These are phyloP conservation scores for Zanthoxylum bungeanum DNA, from an alignment of 345 rosid species.

Conservation along the genomic window DNA sequence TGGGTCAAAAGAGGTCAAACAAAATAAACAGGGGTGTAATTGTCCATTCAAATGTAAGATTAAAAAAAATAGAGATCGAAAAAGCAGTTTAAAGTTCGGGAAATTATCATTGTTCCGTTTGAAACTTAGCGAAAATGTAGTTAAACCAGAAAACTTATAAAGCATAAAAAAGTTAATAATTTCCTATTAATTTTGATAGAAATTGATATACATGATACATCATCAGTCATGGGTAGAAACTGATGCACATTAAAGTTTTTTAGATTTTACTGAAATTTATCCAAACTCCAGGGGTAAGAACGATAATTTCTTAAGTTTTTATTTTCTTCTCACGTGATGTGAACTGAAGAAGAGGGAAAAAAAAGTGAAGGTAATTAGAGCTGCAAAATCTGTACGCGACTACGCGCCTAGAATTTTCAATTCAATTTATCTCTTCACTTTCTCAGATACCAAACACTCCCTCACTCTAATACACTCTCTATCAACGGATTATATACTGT, in stretches of 20 bases:
- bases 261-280: no score
- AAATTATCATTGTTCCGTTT: no score
- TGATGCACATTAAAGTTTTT: no score
- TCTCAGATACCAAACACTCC: conserved; percentile 40
- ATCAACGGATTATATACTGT: conserved; percentile 8
- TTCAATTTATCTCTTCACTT: conserved; percentile 26
- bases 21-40: conserved; percentile 14
- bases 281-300: no score
- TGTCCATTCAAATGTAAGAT: conserved; percentile 35
- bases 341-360: conserved; percentile 28
- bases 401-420: conserved; percentile 38
- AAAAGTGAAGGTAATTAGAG: conserved; percentile 17
- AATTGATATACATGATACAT: no score
- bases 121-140: no score
- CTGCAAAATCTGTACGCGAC: conserved; percentile 49
- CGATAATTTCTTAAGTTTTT: no score
- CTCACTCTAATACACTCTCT: background rate
- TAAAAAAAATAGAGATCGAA: conserved; percentile 5
- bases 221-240: no score
- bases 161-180: no score
- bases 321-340: background rate
- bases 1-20: background rate
- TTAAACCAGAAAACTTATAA: no score
- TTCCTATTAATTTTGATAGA: no score
- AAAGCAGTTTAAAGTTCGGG: background rate